phyloP scores from a whole-genome alignment of 106 monocot species.

The Alisma plantagoaquatica region DNA sequence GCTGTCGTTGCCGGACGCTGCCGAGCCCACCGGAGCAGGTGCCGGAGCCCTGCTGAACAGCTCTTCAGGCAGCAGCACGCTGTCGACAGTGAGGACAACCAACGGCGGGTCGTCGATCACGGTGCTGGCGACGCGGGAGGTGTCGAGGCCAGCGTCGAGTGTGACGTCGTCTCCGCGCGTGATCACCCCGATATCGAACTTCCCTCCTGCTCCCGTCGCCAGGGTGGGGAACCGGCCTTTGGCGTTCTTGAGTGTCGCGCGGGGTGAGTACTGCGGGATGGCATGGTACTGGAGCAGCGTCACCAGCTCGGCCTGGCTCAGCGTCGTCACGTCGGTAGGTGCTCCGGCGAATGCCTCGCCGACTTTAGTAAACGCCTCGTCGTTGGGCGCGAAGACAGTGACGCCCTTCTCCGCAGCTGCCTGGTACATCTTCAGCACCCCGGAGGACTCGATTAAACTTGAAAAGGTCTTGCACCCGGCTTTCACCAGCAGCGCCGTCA shows the following conservation, averaged over 20 bases:
- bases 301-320: constrained; percentile 58
- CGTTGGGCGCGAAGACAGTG: constrained; percentile 71
- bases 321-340: constrained; percentile 22
- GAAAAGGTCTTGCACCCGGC: constrained; percentile 80
- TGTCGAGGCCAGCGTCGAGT: constrained; percentile 59
- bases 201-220: constrained; percentile 48
- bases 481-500: constrained; percentile 59
- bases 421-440: constrained; percentile 55
- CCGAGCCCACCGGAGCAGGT: background rate
- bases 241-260: constrained; percentile 35
- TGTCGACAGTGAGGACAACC: constrained; percentile 3
- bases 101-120: background rate
- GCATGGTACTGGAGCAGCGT: constrained; percentile 73
- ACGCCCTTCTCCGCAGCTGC: constrained; percentile 48
- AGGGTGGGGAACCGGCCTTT: constrained; percentile 28
- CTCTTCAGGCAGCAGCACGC: constrained; percentile 4
- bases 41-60: background rate
- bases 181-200: constrained; percentile 41
- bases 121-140: constrained; percentile 34
- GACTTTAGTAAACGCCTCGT: constrained; percentile 65
- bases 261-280: constrained; percentile 46
- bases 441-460: constrained; percentile 37
- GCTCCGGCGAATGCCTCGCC: no score
- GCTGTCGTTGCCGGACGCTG: no score
- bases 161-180: constrained; percentile 48